These are phyloP conservation scores for Metschnikowia arizonensis DNA, from an alignment of 805 yeast genomes.

Conservation along the genomic window DNA sequence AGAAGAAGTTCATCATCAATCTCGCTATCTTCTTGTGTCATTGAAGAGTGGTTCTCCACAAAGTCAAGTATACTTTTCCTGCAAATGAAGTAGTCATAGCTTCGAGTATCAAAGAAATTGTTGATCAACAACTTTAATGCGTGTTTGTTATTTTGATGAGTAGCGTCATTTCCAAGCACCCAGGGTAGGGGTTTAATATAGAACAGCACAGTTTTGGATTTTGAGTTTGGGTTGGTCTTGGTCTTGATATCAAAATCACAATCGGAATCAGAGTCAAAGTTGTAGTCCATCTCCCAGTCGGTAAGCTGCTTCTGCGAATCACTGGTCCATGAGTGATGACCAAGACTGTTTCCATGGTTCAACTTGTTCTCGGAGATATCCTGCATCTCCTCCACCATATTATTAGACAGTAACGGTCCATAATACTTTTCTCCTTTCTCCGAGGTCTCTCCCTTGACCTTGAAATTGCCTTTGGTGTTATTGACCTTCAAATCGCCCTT, in stretches of 20 bases:
- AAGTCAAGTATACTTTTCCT: constrained; percentile 32
- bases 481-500: too few species aligned
- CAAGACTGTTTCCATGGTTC: constrained; percentile 1
- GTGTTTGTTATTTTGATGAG: constrained; percentile 24
- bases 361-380: constrained; percentile 5
- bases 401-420: constrained; percentile 49
- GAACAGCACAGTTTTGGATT: neutral
- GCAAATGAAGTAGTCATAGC: constrained; percentile 40
- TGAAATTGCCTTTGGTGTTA: too few species aligned
- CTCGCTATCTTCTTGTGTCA: constrained; percentile 40
- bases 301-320: constrained; percentile 7
- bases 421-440: constrained; percentile 43
- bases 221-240: too few species aligned
- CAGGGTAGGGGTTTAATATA: constrained; percentile 32
- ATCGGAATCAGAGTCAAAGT: too few species aligned
- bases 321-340: constrained; percentile 10
- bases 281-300: too few species aligned
- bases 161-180: constrained; percentile 14
- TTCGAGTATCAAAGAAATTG: constrained; percentile 37
- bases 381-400: constrained; percentile 40
- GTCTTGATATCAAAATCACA: too few species aligned
- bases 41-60: constrained; percentile 30
- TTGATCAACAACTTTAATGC: constrained; percentile 35
- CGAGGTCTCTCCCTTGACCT: constrained; percentile 34
- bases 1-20: constrained; percentile 47